A percentile compares a stretch with the other conserved stretches of the same genome.
phyloP scores from a whole-genome alignment of 768 basidiomycete species.

The Panellus pusillus region DNA sequence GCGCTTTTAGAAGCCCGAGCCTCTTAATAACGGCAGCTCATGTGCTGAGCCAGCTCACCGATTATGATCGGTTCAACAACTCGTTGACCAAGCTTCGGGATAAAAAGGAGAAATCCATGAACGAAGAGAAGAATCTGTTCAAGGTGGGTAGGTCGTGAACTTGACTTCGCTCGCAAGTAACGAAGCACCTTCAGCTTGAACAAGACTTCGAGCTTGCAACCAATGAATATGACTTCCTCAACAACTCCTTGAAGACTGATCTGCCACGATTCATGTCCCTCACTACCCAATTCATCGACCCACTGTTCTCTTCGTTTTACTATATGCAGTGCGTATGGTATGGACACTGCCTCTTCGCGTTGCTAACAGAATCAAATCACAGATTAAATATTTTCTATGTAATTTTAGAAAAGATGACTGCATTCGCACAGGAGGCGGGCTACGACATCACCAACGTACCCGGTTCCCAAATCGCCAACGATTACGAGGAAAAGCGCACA shows the following conservation, averaged over 20 bases:
- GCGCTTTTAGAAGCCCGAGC: slow-evolving; percentile 13
- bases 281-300: slow-evolving; percentile 88
- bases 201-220: slow-evolving; percentile 94
- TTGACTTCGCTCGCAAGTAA: neutral
- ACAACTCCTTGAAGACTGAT: slow-evolving; percentile 86
- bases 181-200: slow-evolving; percentile 60
- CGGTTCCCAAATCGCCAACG: slow-evolving; percentile 67
- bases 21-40: neutral
- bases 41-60: slow-evolving; percentile 58
- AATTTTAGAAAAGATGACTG: slow-evolving; percentile 90
- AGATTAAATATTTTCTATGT: slow-evolving; percentile 94
- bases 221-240: slow-evolving; percentile 93
- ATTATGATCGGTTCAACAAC: slow-evolving; percentile 97
- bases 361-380: slow-evolving; percentile 6
- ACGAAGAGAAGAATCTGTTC: slow-evolving; percentile 96
- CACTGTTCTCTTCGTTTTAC: slow-evolving; percentile 97
- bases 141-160: slow-evolving; percentile 55
- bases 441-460: slow-evolving; percentile 69
- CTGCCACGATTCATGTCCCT: slow-evolving; percentile 91
- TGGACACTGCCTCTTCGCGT: neutral
- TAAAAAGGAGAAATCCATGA: slow-evolving; percentile 97
- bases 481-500: slow-evolving; percentile 80
- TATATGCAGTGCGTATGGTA: slow-evolving; percentile 89
- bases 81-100: slow-evolving; percentile 93
- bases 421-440: slow-evolving; percentile 76